Evolutionary conservation across 495 filamentous ascomycete genomes (phyloP), one percentile per base, ranked within the genome.

Genomic region (Penicillium macrosclerotiorum): DNA sequence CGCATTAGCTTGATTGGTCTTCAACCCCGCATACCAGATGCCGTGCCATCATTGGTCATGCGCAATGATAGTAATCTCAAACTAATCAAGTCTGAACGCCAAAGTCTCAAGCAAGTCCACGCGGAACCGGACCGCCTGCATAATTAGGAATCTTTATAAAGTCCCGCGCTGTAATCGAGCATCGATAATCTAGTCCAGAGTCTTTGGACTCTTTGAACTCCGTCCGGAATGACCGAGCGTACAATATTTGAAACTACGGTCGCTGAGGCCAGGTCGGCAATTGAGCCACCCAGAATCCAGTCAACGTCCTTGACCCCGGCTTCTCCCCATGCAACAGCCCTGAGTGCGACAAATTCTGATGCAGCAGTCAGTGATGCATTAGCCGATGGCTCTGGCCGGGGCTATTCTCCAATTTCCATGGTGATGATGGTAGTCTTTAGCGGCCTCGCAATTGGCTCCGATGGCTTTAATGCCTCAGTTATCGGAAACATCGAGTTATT

Each of bases 401-500:
- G 45, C 2, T 54, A 62, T 17, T 56, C 59, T 2, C 49, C 42
- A 5, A 14, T 59, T 0, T 62, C 59, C 0, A 51, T 59, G 40
- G 33, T 62, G 1, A 52, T 48, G 50, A 63, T 63, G 59, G 42
- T 63, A 22, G 24, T 63, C 26, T 63, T 63, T 45, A 57, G 55
- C 8, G 59, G 59, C 13, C 39, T 63, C 1, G 59, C 59, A 3
- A 63, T 63, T 26, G 59, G 59, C 5, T 59, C 55, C 0, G 59
- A 63, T 30, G 59, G 59, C 2, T 63, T 63, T 38, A 63, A 63
- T 23, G 52, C 59, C 2, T 59, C 59, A 8, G 59, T 63, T 27
- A 63, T 63, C 24, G 59, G 59, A 14, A 63, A 63, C 24, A 38
- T 63, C 14, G 59, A 63, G 37, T 45, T 63, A 12, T 25, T 63